Evolutionary conservation across 805 yeast species (phyloP), one percentile per base, ranked within the genome.

Genomic region (Zygosaccharomyces kombuchaensis): DNA sequence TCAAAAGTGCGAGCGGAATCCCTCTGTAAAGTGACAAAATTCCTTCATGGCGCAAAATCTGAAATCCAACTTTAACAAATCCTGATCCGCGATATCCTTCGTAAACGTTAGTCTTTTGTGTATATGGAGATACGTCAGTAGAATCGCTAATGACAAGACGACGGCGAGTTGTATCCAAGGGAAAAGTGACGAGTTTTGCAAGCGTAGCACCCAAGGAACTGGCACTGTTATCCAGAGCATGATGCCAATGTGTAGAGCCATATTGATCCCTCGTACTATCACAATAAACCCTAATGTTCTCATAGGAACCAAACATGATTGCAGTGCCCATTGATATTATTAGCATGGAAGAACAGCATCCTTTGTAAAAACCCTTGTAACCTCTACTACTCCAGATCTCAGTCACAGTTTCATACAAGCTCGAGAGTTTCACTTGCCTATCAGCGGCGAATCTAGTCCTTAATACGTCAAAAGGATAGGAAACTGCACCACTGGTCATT

Each of bases 381-480:
- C 83, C 82, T 38, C 75, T 78, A 0, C 57, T 47, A 2, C 6
- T 23, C 58, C 67, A 60, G 2, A 76, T 74, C 1, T 55, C 56
- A 1, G 37, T 25, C 0, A 73, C 45, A 0, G 74, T 62, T 2
- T 59, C 57, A 0, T 63, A 44, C 6, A 59, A 13, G 3, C 46
- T 47, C 5, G 46, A 35, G 6, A 51, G 31, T 51, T 62, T 2
- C 50, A 44, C 22, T 67, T 48, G 42, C 38, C 68, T 66, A 57
- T 81, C 81, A 2, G 90, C 91, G 1, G 88, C 95, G 40, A 89
- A 74, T 43, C 96, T 71, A 0, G 99, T 93, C 43, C 99, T 68
- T 35, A 93, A 65, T n/a, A 88, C 73, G 63, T 93, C 99, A 56
- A 87, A 81, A 1, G 99, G 99, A 60, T 93, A 93, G 1, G 97